Evolutionary conservation across 1,284 basidiomycete genomes (phyloP).

Genomic region (Athelia psychrophila): DNA sequence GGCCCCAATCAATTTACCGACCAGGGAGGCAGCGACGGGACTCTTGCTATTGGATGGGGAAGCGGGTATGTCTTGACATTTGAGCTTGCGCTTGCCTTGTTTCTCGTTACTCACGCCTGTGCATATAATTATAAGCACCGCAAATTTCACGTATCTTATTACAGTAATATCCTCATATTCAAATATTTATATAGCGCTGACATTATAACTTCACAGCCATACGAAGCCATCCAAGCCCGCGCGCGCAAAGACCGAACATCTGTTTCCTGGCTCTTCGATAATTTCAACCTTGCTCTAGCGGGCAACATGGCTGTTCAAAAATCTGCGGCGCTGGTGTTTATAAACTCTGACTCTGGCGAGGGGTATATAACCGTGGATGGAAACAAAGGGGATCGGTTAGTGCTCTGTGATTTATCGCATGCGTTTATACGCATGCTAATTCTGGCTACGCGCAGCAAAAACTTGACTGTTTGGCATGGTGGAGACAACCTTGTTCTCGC

Average conservation of each 20-base stretch:
- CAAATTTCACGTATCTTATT: constrained; percentile 60
- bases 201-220: constrained; percentile 37
- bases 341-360: constrained; percentile 76
- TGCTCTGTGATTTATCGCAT: neutral
- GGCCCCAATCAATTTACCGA: constrained; percentile 78
- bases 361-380: constrained; percentile 75
- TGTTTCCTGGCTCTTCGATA: constrained; percentile 59
- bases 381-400: constrained; percentile 66
- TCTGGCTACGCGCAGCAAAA: constrained; percentile 53
- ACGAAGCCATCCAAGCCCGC: constrained; percentile 68
- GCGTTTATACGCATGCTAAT: neutral
- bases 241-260: constrained; percentile 60
- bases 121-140: constrained; percentile 28
- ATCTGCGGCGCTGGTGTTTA: constrained; percentile 71
- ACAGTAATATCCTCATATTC: constrained; percentile 34
- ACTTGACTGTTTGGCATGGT: constrained; percentile 77
- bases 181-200: too few relatives aligned
- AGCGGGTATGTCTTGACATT: constrained; percentile 49
- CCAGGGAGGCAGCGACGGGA: constrained; percentile 61
- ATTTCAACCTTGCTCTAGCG: constrained; percentile 59
- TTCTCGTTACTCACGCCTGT: constrained; percentile 8
- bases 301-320: constrained; percentile 45
- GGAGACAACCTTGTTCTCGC: constrained; percentile 64
- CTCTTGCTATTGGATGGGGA: constrained; percentile 87
- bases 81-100: neutral